Evolutionary conservation across 331 rosid genomes (phyloP).

Genomic region (Phaseolus coccineus): DNA sequence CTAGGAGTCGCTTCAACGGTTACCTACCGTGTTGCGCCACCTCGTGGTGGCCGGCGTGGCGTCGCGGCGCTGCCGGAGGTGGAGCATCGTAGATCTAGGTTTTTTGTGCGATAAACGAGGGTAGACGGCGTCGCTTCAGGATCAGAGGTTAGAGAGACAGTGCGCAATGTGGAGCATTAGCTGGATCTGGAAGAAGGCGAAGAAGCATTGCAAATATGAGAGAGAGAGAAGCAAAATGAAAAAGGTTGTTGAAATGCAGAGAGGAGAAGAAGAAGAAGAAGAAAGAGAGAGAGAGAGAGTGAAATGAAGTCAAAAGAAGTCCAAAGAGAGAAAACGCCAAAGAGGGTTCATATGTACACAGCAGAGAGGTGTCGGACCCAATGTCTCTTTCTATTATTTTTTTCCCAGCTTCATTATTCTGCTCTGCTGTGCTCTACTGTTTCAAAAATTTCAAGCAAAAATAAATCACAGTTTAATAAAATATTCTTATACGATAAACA

Average conservation of each 20-base stretch:
- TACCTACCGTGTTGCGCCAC: conserved; percentile 89
- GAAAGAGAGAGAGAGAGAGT: background rate
- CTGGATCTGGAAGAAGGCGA: conserved; percentile 69
- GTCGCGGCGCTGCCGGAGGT: conserved; percentile 95
- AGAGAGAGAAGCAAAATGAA: background rate
- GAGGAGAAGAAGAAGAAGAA: background rate
- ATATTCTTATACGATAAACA: too few species aligned
- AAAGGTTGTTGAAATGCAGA: background rate
- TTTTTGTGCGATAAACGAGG: conserved; percentile 19
- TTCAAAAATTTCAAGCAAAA: background rate
- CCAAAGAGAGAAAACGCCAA: conserved; percentile 60
- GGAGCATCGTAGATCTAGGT: conserved; percentile 96
- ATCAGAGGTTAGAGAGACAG: conserved; percentile 35
- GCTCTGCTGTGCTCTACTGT: background rate
- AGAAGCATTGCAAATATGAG: conserved; percentile 25
- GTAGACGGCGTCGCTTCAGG: background rate
- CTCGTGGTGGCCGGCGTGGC: conserved; percentile 78
- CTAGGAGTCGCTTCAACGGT: background rate
- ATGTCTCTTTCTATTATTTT: conserved; percentile 40
- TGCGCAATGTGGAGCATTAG: conserved; percentile 49
- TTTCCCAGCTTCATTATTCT: background rate
- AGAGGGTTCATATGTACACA: conserved; percentile 40
- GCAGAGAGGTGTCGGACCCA: conserved; percentile 52
- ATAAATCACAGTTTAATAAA: too few species aligned
- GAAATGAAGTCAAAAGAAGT: conserved; percentile 65